Conservation (phyloP, 1,284 basidiomycete species). For the Boletellus deceptivus region DNA sequence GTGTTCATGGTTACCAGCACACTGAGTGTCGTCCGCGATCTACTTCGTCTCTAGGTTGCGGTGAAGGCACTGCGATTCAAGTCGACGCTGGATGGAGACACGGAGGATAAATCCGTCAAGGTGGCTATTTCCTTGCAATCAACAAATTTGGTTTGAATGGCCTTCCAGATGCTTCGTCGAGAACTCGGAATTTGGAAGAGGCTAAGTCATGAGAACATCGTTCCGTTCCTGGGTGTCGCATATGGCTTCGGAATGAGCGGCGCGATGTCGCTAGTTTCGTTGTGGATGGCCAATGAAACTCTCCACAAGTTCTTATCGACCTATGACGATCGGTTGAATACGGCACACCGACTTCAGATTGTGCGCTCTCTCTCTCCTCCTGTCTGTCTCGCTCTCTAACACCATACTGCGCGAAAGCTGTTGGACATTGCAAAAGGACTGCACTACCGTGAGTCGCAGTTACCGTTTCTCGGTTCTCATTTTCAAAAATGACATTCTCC, state of each 20-base stretch:
- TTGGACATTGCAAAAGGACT: conserved; percentile 13
- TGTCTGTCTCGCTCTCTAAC: neutral
- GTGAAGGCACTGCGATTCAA: conserved; percentile 15
- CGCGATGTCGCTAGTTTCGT: conserved; percentile 15
- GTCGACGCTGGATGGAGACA: neutral
- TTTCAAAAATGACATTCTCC: neutral
- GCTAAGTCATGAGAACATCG: conserved; percentile 13
- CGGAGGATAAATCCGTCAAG: neutral
- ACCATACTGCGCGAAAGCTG: neutral
- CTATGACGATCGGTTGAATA: neutral
- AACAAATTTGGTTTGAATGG: neutral
- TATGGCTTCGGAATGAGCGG: conserved; percentile 14
- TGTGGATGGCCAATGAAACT: conserved; percentile 19
- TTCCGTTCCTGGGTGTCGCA: conserved; percentile 19
- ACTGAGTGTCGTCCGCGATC: neutral
- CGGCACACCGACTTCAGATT: conserved; percentile 4
- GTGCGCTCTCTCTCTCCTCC: neutral
- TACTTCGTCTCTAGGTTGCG: conserved; percentile 13
- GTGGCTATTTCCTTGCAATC: neutral
- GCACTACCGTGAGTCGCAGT: conserved; percentile 9
- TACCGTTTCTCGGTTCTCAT: rapidly evolving
- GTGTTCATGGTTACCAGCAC: neutral
- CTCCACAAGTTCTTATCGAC: conserved; percentile 9
- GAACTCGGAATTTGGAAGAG: conserved; percentile 25
- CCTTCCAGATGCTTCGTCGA: conserved; percentile 2